Base-by-base conservation (phyloP, 805 yeast species). In the Yarrowia sp. region DNA sequence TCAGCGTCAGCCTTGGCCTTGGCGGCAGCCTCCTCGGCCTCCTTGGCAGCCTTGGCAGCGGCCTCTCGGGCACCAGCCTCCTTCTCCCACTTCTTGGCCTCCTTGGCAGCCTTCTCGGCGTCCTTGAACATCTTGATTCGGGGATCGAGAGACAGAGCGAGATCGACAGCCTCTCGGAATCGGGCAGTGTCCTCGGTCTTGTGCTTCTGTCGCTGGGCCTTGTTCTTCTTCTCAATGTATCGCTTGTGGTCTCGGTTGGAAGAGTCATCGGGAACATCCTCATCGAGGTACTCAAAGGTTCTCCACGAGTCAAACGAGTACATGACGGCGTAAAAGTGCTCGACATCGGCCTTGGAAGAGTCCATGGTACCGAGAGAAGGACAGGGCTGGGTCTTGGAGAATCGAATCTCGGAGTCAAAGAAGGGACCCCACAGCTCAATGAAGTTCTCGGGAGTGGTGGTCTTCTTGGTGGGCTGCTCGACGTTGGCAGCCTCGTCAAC, bases 241-340 rank as follows among this genome's bases (percentile, higher is more conserved):
- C 99, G 96, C 83, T 95, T 95, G 86, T 95, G 96, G 78, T 95
- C 99, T 84, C 99, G 92, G 87, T 95, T 95, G 67, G 97, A 89
- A 66, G 98, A 90, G 80, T 95, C 99, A 81, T 95, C 99, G 71
- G 99, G 99, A 74, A 92, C 97, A 76, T 95, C 99, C 83, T 95
- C 99, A 76, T 95, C 99, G 77, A 92, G 85, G 81, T 92, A 95
- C 81, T 95, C 99, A 76, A 95, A 95, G 55, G 96, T 83, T 83
- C 97, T 90, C 99, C 99, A 95, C 18, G 98, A 93, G 79, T 95
- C 97, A 70, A 92, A 90, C 77, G 88, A 87, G 78, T 87, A 87
- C 89, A 95, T 95, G 85, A 91, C 93, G 71, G 85, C 84, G 83
- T 93, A 93, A 80, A 96, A 92, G 63, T 80, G 81, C 73, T 90